phyloP scores from a whole-genome alignment of 2,329 filamentous ascomycete genomes.

The Plectosphaerella sp. region DNA sequence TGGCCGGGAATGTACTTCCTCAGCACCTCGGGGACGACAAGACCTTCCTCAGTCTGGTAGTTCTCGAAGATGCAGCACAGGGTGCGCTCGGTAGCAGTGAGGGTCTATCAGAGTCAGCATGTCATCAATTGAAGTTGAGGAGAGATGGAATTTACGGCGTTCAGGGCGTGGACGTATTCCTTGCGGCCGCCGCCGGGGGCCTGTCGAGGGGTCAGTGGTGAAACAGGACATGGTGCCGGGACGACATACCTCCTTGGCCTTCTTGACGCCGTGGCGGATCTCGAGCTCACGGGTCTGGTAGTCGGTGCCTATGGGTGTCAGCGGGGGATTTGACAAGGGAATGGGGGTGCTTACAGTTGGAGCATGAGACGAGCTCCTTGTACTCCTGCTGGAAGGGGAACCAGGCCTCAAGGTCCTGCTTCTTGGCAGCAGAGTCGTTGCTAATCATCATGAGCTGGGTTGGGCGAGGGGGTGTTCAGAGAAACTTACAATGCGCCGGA shows the following conservation, averaged over 20 bases:
- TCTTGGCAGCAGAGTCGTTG: constrained; percentile 70
- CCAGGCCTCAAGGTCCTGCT: constrained; percentile 94
- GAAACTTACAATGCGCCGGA: constrained; percentile 68
- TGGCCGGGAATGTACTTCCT: constrained; percentile 87
- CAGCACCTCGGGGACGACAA: constrained; percentile 76
- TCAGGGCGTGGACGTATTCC: constrained; percentile 90
- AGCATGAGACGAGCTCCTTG: constrained; percentile 96
- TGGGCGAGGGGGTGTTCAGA: neutral
- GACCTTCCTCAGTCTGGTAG: constrained; percentile 86
- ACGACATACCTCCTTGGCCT: constrained; percentile 11
- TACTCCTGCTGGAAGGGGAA: constrained; percentile 96
- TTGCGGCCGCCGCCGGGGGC: constrained; percentile 47
- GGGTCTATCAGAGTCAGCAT: constrained; percentile 39
- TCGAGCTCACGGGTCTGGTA: constrained; percentile 89
- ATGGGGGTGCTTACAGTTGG: constrained; percentile 78
- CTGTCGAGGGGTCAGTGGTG: constrained; percentile 1
- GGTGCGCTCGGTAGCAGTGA: constrained; percentile 87
- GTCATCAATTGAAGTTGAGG: constrained; percentile 57
- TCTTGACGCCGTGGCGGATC: constrained; percentile 86
- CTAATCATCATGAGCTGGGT: neutral
- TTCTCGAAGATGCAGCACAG: constrained; percentile 96
- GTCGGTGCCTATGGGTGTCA: constrained; percentile 10
- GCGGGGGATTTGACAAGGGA: neutral
- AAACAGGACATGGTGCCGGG: neutral
- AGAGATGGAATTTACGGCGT: constrained; percentile 42